Base-by-base conservation (phyloP, 176 grass and related monocot genomes). In the Paspalum notatum region DNA sequence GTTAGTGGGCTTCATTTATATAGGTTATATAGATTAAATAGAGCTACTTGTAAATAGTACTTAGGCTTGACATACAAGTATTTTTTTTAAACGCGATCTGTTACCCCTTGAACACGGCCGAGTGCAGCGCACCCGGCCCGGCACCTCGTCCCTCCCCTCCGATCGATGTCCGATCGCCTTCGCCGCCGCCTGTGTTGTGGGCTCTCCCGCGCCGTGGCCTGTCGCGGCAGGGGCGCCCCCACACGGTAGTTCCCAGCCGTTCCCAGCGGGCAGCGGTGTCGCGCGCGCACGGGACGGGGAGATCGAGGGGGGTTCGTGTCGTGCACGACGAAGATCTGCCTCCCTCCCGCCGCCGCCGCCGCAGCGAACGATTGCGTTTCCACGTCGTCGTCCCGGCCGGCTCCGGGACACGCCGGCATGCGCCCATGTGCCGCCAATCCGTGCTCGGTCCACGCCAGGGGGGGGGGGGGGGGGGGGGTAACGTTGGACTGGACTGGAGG, bases 391-490 rank as follows among this genome's bases (percentile, higher is more conserved):
- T n/a, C 17, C 15, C 7, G 12, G 56, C 3, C 21, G 10, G 24
- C 57, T 22, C 66, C 66, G 66, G 43, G 67, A 49, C 68, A 76
- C 78, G 71, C 42, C 78, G 71, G 71, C 78, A 45, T 68, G 84
- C 27, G 50, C 41, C 77, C 84, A 86, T 67, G 85, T 87, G 85
- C 78, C 56, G 15, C 44, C 55, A 24, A 21, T 47, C 54, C 54
- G 12, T 5, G 65, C 74, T 47, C 74, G 74, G 24, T 71, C 68
- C 68, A 50, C 68, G 46, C 25, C 47, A 72, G 68, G 18, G 67
- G 18, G 12, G 8, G 44, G n/a, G n/a, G n/a, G n/a, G n/a, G n/a
- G n/a, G n/a, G n/a, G n/a, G n/a, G n/a, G n/a, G n/a, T n/a, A n/a
- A n/a, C n/a, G n/a, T n/a, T n/a, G n/a, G n/a, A n/a, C 73, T 82